phyloP scores from a whole-genome alignment of 306 rosid genomes.

The Sophora flavescens region DNA sequence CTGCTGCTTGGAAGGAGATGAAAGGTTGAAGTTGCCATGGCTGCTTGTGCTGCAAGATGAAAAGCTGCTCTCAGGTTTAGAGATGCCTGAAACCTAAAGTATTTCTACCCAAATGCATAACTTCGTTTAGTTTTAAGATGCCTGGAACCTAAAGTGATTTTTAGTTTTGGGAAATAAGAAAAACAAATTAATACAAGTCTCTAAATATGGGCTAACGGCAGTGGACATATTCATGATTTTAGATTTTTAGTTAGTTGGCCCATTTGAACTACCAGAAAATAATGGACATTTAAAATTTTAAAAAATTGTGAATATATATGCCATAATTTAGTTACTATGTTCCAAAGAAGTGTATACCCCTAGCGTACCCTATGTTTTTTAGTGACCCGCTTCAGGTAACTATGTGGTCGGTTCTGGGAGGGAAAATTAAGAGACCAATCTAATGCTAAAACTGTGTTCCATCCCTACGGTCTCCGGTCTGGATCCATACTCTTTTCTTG shows the following conservation, averaged over 20 bases:
- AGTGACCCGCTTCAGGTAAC: too few species aligned
- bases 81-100: too few species aligned
- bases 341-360: not conserved
- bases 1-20: not conserved
- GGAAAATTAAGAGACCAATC: not conserved
- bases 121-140: too few species aligned
- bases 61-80: not conserved
- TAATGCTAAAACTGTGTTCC: not conserved
- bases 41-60: not conserved
- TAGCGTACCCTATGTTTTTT: not conserved
- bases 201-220: not conserved
- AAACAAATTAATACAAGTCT: too few species aligned
- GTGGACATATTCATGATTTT: not conserved
- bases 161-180: too few species aligned
- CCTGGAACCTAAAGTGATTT: too few species aligned
- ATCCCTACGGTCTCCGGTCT: not conserved
- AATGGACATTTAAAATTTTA: not conserved
- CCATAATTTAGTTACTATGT: not conserved
- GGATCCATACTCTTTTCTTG: not conserved
- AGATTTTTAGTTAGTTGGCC: not conserved
- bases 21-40: slow-evolving; percentile 1
- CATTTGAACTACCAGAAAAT: not conserved
- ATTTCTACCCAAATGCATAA: too few species aligned
- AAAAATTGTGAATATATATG: not conserved
- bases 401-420: not conserved